Base-by-base conservation (phyloP, 345 rosid species). In the Euphorbia pulcherrima region DNA sequence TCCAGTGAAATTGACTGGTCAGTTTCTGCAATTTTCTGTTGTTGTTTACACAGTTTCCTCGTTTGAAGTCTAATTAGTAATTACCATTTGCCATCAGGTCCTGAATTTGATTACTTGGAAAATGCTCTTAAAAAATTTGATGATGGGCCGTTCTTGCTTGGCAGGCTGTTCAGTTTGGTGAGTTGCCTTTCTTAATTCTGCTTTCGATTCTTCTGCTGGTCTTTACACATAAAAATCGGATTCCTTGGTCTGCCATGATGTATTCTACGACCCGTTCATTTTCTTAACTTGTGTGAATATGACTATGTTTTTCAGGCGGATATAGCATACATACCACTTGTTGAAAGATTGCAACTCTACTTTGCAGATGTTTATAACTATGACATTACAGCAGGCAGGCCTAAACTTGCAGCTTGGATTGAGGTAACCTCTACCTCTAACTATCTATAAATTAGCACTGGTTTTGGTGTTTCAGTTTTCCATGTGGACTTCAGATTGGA, bases 91-190 rank as follows among this genome's bases (percentile, higher is more conserved):
- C 7, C 48, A 57, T 79, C 50, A 93, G 97, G 74, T 70, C 78
- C 91, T 65, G 88, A 78, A 54, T 86, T 93, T 48, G 95, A 89
- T 84, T 73, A 75, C 82, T 68, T 90, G 68, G 97, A 93, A 82
- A 78, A 82, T 64, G 80, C 89, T 69, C 81, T 89, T 62, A 66
- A 75, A 1, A 93, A 82, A 54, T 87, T 84, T 30, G 84, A 82
- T 65, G 97, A 91, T 29, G 97, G 98, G 0, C 90, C 98, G 8
- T 90, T 90, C 87, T 85, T 93, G 77, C 96, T 90, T 35, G 95
- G 97, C 35, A 92, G 97, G 37, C 87, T 83, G 69, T 74, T 85
- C 66, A 87, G 92, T 76, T 77, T 83, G 89, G 97, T 91, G 80
- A 68, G 79, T 53, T 60, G 50, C 28, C 37, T 57, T 51, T 50